Evolutionary conservation across 208 protist genomes (phyloP), one percentile per base, ranked within the genome.

Genomic region (Tritrichomonas musculus): DNA sequence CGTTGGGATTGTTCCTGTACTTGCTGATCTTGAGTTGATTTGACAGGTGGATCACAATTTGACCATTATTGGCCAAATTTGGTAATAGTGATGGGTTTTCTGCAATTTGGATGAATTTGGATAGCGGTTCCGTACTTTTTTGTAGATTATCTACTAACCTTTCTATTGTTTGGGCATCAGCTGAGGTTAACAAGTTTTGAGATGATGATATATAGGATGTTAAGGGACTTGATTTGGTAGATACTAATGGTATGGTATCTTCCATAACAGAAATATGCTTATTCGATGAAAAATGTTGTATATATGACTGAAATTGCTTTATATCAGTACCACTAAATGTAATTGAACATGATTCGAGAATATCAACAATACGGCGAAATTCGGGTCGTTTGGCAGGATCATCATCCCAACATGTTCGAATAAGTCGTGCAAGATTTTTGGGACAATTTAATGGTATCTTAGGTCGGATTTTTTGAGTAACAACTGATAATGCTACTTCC

Each of bases 401-500:
- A 14, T 3, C 25, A 30, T 88, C n/a, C 77, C 77, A 88, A 17
- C 77, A 88, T 0, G 41, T 8, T 57, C 47, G 25, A 27, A 88
- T 88, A 8, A 88, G 41, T 36, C 44, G 53, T 14, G 77, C 77
- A 9, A 88, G 30, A 88, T 88, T 88, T 27, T 88, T 25, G 1
- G 77, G 77, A 57, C 77, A 88, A 60, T 44, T 53, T 17, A 47
- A 47, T 39, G 77, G 77, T 27, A 88, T 88, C 30, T 88, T 88
- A 3, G 77, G 77, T 33, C 77, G 77, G 30, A 47, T 88, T 3
- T 88, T 88, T 88, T 88, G 77, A 47, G 53, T 88, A 39, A 88
- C 57, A 39, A 88, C 77, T 33, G 77, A 39, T 22, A 88, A 33
- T 5, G 77, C 77, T 33, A 88, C 47, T 88, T 88, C n/a, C 11